phyloP scores from a whole-genome alignment of 208 protist species.

The Leishmania lainsoni region DNA sequence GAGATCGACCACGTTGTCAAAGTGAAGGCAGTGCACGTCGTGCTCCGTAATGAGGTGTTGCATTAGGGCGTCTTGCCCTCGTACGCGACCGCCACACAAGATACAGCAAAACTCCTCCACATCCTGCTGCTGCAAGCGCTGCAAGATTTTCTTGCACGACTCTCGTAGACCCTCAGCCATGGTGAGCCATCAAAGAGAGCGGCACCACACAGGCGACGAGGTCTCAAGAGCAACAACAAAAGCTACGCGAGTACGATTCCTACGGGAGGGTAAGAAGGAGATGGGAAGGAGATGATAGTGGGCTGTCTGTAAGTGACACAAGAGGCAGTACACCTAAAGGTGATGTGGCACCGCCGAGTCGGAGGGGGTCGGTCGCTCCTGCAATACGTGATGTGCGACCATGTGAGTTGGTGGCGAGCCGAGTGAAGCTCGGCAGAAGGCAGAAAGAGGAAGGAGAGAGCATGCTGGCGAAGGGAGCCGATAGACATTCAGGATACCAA shows the following conservation, averaged over 20 bases:
- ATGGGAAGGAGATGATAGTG: background rate
- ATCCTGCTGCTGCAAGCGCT: slow-evolving; percentile 40
- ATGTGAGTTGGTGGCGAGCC: background rate
- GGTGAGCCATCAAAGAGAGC: background rate
- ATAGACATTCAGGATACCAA: background rate
- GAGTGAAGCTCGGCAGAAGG: background rate
- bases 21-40: slow-evolving; percentile 45
- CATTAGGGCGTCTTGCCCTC: slow-evolving; percentile 56
- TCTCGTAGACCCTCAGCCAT: slow-evolving; percentile 33
- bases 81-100: slow-evolving; percentile 44
- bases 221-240: background rate
- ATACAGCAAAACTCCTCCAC: slow-evolving; percentile 48
- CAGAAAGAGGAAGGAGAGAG: background rate
- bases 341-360: background rate
- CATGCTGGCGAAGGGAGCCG: background rate
- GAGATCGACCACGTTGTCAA: slow-evolving; percentile 62
- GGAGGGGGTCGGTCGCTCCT: background rate
- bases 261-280: background rate
- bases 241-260: background rate
- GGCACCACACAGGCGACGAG: background rate
- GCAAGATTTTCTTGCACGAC: slow-evolving; percentile 62
- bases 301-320: background rate
- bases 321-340: background rate
- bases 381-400: background rate
- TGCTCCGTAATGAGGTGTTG: slow-evolving; percentile 60